phyloP scores from a whole-genome alignment of 768 basidiomycete species.

The Podaxis sp. region DNA sequence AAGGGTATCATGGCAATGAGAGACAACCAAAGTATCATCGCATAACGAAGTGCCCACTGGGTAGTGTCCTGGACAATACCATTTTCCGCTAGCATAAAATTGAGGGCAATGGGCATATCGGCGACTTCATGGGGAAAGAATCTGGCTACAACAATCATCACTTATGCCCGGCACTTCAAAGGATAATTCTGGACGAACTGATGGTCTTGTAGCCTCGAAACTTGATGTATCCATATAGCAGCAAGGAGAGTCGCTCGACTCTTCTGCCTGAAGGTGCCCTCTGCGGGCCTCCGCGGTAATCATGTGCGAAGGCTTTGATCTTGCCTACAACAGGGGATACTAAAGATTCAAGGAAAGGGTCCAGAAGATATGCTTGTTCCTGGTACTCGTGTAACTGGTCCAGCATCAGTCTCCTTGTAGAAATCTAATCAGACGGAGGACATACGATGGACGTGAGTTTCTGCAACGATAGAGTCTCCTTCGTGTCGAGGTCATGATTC shows the following conservation, averaged over 20 bases:
- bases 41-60: conserved; percentile 83
- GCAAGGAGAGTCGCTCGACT: conserved; percentile 49
- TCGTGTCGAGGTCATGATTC: conserved; percentile 38
- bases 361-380: conserved; percentile 89
- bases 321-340: conserved; percentile 70
- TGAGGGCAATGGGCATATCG: conserved; percentile 74
- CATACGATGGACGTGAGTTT: conserved; percentile 53
- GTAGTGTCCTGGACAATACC: conserved; percentile 37
- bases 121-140: conserved; percentile 92
- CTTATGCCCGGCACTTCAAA: conserved; percentile 4
- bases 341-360: conserved; percentile 82
- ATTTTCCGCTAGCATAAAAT: conserved; percentile 52
- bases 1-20: conserved; percentile 95
- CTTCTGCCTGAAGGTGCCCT: conserved; percentile 33
- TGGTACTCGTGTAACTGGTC: conserved; percentile 83
- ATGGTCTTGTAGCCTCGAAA: conserved; percentile 89
- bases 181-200: conserved; percentile 44
- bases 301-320: conserved; percentile 55
- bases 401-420: background rate
- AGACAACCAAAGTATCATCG: conserved; percentile 89
- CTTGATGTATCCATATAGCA: conserved; percentile 83
- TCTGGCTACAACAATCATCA: conserved; percentile 52
- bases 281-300: conserved; percentile 30
- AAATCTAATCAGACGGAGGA: conserved; percentile 9
- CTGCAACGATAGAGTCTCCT: conserved; percentile 39